Evolutionary conservation across 768 basidiomycete genomes (phyloP).

Genomic region (Phanerodontia chrysosporium): DNA sequence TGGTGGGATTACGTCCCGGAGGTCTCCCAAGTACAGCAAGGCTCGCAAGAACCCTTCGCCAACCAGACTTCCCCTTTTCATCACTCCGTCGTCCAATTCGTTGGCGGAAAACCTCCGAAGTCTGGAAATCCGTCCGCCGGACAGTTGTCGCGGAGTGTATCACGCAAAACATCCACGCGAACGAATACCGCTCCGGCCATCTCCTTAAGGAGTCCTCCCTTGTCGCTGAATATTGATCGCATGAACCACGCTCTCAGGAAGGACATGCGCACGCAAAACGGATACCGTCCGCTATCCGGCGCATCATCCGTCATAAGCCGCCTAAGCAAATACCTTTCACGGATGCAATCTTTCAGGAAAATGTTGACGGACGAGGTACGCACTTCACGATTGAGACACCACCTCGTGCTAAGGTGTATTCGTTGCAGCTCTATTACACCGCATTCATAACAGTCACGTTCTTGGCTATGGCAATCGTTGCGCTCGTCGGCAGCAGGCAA

Average conservation of each 20-base stretch:
- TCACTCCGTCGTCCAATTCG: neutral
- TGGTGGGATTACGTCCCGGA: slow-evolving; percentile 57
- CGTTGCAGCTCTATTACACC: slow-evolving; percentile 47
- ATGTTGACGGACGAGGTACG: slow-evolving; percentile 62
- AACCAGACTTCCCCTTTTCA: neutral
- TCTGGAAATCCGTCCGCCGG: neutral
- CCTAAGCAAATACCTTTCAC: slow-evolving; percentile 45
- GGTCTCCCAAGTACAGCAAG: neutral
- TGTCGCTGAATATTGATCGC: slow-evolving; percentile 8
- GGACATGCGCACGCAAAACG: neutral
- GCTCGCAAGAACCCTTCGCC: neutral
- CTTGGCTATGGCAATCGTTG: slow-evolving; percentile 44
- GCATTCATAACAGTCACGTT: slow-evolving; percentile 47
- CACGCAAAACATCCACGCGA: slow-evolving; percentile 20
- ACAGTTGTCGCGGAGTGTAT: neutral
- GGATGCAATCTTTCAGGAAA: slow-evolving; percentile 48
- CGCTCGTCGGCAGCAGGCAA: slow-evolving; percentile 46
- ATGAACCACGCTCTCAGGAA: slow-evolving; percentile 6
- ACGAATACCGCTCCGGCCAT: slow-evolving; percentile 17
- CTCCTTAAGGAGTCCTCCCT: slow-evolving; percentile 13
- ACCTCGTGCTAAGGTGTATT: neutral
- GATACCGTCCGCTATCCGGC: neutral
- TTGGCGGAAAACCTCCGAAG: neutral
- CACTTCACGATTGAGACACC: neutral
- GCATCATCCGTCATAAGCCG: slow-evolving; percentile 33